These are phyloP conservation scores for Alnus glutinosa DNA, from an alignment of 306 rosid genomes.

Conservation along the genomic window DNA sequence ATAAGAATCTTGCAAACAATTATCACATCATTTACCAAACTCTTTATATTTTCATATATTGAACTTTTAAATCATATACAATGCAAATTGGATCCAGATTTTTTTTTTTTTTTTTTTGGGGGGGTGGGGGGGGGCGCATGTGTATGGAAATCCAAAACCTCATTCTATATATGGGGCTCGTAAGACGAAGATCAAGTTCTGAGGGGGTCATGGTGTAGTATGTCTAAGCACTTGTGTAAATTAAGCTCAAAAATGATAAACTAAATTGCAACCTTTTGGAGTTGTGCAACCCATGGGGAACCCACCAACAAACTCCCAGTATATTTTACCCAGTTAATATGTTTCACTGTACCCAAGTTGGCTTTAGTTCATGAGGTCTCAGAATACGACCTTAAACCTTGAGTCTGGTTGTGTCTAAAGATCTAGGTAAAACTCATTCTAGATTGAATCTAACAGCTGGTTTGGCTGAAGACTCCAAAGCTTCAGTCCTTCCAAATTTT, in stretches of 20 bases:
- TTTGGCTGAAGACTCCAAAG: background rate
- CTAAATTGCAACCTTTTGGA: background rate
- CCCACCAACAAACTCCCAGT: background rate
- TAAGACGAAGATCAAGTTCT: background rate
- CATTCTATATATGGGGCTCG: background rate
- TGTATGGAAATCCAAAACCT: too few species aligned
- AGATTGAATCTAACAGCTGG: too few species aligned
- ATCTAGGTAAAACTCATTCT: too few species aligned
- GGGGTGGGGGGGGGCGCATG: too few species aligned
- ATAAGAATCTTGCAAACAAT: background rate
- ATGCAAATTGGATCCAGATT: too few species aligned
- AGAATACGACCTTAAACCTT: background rate
- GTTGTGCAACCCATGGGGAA: background rate
- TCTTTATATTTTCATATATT: background rate
- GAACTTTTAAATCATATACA: background rate
- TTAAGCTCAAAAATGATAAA: background rate
- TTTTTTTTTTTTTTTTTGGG: too few species aligned
- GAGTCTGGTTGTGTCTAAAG: background rate
- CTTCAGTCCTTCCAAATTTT: slow-evolving; percentile 6
- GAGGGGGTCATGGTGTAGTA: background rate
- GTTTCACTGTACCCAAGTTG: background rate
- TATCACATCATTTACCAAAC: background rate
- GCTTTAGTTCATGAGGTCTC: slow-evolving; percentile 9
- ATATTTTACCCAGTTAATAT: background rate
- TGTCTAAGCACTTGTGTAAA: background rate